A percentile compares a stretch with the other conserved stretches of the same genome.
These are phyloP conservation scores for Linaria vulgaris DNA, from an alignment of 257 asterid genomes.

Conservation along the genomic window DNA sequence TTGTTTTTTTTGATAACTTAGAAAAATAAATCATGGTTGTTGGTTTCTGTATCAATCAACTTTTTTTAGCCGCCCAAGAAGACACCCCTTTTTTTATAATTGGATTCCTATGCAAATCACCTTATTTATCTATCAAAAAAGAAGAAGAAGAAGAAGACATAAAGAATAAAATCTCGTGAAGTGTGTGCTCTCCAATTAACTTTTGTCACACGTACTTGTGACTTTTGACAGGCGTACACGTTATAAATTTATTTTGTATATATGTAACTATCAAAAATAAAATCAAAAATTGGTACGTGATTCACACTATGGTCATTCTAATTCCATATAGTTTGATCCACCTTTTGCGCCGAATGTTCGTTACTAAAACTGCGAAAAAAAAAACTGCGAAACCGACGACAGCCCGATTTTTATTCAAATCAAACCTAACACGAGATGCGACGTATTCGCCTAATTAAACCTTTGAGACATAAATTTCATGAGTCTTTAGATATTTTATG, in stretches of 20 bases:
- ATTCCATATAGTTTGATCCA: constrained; percentile 26
- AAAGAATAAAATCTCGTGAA: background rate
- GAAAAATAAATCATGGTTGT: background rate
- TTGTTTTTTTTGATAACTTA: background rate
- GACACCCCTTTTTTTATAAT: too few species aligned
- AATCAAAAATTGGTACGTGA: constrained; percentile 18
- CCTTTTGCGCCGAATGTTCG: constrained; percentile 28
- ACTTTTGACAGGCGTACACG: constrained; percentile 21
- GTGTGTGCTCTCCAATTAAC: background rate
- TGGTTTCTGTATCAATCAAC: background rate
- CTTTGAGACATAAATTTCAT: too few species aligned
- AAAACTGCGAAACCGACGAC: too few species aligned
- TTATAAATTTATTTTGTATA: background rate
- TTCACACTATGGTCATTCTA: background rate
- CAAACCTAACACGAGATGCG: too few species aligned
- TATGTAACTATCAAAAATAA: too few species aligned
- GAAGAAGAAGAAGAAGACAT: too few species aligned
- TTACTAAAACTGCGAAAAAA: constrained; percentile 1
- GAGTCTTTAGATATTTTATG: too few species aligned
- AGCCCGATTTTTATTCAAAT: too few species aligned
- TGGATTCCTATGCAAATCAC: too few species aligned
- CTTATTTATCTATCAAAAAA: background rate
- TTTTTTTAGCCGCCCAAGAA: too few species aligned
- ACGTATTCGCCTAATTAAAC: too few species aligned
- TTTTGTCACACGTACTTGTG: background rate